Conservation (phyloP, 768 basidiomycete species). For the Trametes punicea region DNA sequence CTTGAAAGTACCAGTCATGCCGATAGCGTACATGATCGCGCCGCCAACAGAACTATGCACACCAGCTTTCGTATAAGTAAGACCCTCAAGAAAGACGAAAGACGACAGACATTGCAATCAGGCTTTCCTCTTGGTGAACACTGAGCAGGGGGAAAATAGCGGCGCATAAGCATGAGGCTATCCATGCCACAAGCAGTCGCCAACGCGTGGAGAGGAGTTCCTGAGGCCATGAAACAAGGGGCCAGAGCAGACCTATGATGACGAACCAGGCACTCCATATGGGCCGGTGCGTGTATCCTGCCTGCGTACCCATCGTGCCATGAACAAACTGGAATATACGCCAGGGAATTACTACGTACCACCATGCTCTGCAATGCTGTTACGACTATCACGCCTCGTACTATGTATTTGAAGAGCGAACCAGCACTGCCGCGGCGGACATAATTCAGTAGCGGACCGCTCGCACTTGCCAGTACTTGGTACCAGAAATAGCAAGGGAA, state of each 20-base stretch:
- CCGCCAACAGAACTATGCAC: conserved; percentile 40
- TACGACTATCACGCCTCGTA: conserved; percentile 35
- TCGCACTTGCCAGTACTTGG: conserved; percentile 35
- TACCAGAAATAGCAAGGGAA: conserved; percentile 82
- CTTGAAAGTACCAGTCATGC: conserved; percentile 17
- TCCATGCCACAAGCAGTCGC: conserved; percentile 42
- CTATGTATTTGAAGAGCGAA: conserved; percentile 13
- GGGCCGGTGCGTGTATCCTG: conserved; percentile 65
- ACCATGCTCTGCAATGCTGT: conserved; percentile 65
- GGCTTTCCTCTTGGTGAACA: conserved; percentile 68
- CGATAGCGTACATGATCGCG: conserved; percentile 38
- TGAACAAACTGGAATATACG: not conserved
- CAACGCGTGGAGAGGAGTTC: conserved; percentile 27
- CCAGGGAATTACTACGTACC: conserved; percentile 40
- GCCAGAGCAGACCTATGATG: conserved; percentile 64
- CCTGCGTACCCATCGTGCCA: conserved; percentile 33
- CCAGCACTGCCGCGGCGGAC: not conserved
- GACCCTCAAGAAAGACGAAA: no score
- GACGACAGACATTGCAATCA: conserved; percentile 54
- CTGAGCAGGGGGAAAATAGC: conserved; percentile 68
- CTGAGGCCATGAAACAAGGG: conserved; percentile 47
- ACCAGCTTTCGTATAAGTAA: not conserved
- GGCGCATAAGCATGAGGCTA: conserved; percentile 46
- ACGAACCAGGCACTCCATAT: conserved; percentile 71
- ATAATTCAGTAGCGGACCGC: conserved; percentile 2